Evolutionary conservation across 2,329 filamentous ascomycete species (phyloP), one percentile per base, ranked within the genome.

Genomic region (Malbranchea cinnamomea): DNA sequence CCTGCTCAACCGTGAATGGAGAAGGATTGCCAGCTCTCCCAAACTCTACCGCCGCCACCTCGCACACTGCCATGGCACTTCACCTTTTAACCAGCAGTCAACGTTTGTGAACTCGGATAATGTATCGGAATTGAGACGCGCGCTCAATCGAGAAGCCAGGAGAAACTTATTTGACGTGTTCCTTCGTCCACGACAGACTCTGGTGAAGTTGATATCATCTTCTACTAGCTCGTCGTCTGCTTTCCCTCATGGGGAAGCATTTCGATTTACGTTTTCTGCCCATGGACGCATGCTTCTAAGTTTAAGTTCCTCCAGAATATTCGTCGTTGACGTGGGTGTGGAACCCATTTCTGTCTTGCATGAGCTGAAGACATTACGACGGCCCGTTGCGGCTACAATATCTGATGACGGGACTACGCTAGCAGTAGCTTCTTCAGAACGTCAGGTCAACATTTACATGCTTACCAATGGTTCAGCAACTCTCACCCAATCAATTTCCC

Each of bases 361-460:
- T 39, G 82, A 92, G 51, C 65, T 91, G 44, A 85, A 85, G 55
- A 78, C 87, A 26, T 59, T 77, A 38, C 69, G 82, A 30, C 68
- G 81, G 18, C 83, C 84, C 4, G 64, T 78, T 12, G 74, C 80
- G 4, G 74, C 78, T 9, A 81, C 82, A 31, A 78, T 92, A 39
- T 69, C 78, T 22, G 82, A 92, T 43, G 72, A 87, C 51, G 81
- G 77, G 10, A 70, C 68, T 7, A 57, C 80, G 7, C 63, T 93
- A 18, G 84, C 80, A 1, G 80, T 93, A 4, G 60, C 89, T 27
- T 83, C 82, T 15, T 80, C 71, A 4, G 78, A 82, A 39, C 79
- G 85, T 58, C 78, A 85, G 50, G 76, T 91, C 37, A 81, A 92
- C 44, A 55, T 93, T n/a, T 93, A 92, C 51, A 70, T 79, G 42